Evolutionary conservation across 371 early-diverging fungal genomes (phyloP).

Genomic region (Syncephalastrum monosporum): DNA sequence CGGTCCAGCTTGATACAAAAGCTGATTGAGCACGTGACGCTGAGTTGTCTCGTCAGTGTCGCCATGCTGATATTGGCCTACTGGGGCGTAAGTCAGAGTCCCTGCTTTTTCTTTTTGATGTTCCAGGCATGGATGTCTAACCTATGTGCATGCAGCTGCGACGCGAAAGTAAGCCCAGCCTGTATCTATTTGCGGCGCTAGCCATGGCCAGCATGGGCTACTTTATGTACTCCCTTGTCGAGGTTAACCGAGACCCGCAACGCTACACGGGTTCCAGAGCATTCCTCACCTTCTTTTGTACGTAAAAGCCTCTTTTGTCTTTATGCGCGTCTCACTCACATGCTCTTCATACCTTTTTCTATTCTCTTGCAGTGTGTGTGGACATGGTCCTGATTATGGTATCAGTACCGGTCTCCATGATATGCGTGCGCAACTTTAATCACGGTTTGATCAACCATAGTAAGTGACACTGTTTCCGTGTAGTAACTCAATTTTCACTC

Average conservation of each 20-base stretch:
- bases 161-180: slow-evolving; percentile 52
- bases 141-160: slow-evolving; percentile 17
- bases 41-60: slow-evolving; percentile 73
- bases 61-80: slow-evolving; percentile 70
- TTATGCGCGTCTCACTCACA: not conserved
- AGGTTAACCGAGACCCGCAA: slow-evolving; percentile 58
- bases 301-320: slow-evolving; percentile 6
- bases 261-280: slow-evolving; percentile 56
- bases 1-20: slow-evolving; percentile 47
- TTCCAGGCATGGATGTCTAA: not conserved
- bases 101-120: slow-evolving; percentile 10
- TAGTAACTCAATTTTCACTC: not conserved
- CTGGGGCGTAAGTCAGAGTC: slow-evolving; percentile 58
- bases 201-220: slow-evolving; percentile 61
- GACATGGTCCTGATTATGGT: slow-evolving; percentile 34
- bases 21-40: slow-evolving; percentile 66
- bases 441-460: slow-evolving; percentile 31
- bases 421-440: slow-evolving; percentile 29
- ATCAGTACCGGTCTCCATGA: slow-evolving; percentile 27
- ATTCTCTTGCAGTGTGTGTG: slow-evolving; percentile 23
- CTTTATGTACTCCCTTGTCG: slow-evolving; percentile 69
- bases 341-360: too few species aligned
- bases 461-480: slow-evolving; percentile 11
- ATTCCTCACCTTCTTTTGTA: slow-evolving; percentile 73
- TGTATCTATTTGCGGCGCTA: slow-evolving; percentile 57